phyloP scores from a whole-genome alignment of 2,329 filamentous ascomycete species.

The Trichophyton rubrum region DNA sequence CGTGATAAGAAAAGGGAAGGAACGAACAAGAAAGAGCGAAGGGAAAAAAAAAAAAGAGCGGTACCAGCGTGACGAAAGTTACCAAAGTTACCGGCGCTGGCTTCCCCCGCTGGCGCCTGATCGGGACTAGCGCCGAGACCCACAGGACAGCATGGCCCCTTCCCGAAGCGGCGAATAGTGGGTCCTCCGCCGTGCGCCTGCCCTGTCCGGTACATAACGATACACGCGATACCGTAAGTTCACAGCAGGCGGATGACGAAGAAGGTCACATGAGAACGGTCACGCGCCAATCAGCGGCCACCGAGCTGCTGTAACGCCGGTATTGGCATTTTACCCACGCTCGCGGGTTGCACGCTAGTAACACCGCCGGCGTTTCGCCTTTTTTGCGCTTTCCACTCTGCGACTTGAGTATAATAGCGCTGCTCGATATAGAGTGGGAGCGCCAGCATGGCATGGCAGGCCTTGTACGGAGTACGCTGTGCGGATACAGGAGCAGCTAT shows the following conservation, averaged over 20 bases:
- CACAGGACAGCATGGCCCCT: background rate
- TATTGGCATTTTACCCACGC: background rate
- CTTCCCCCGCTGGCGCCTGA: background rate
- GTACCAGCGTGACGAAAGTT: conserved; percentile 1
- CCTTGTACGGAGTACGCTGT: too few relatives aligned
- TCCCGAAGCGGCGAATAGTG: conserved; percentile 1
- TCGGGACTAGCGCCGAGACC: background rate
- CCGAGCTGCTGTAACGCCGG: background rate
- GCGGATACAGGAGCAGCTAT: too few relatives aligned
- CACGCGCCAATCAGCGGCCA: background rate
- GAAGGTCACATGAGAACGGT: background rate
- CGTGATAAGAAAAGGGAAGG: background rate
- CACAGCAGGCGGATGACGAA: background rate
- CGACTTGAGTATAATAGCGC: background rate
- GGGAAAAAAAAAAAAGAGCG: background rate
- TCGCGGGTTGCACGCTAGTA: conserved; percentile 1
- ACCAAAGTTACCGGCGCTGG: background rate
- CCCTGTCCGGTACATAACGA: background rate
- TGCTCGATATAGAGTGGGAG: background rate
- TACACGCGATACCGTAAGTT: background rate
- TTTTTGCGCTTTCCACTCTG: background rate
- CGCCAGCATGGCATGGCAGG: background rate
- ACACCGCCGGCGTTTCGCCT: conserved; percentile 1
- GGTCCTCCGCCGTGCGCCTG: conserved; percentile 1
- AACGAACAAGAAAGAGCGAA: too few relatives aligned